Percentiles rank a stretch among this genome's conserved stretches.
Conservation (phyloP, 192 early-diverging fungal species). For the Umbelopsis sp. region DNA sequence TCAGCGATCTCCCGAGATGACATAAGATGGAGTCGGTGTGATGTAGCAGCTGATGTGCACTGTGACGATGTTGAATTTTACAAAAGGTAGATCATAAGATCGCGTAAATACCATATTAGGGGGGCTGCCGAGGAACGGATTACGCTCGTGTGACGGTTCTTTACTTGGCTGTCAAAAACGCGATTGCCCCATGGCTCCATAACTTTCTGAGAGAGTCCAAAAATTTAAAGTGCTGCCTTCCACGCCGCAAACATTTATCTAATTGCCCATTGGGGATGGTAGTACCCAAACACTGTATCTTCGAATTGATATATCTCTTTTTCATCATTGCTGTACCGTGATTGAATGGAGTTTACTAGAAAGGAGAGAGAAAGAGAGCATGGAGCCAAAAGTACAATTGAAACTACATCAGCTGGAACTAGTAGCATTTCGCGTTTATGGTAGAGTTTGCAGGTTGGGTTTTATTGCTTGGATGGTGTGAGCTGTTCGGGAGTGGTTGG, state of each 20-base stretch:
- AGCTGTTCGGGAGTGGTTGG: conserved; percentile 6
- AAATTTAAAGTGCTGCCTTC: conserved; percentile 15
- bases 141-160: background rate
- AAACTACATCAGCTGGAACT: too few species aligned
- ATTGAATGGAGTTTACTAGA: too few species aligned
- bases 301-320: background rate
- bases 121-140: background rate
- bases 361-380: too few species aligned
- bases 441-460: too few species aligned
- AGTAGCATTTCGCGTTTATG: too few species aligned
- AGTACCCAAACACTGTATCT: background rate
- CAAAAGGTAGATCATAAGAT: background rate
- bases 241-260: background rate
- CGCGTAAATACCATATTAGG: background rate
- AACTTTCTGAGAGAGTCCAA: too few species aligned
- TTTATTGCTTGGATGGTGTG: background rate
- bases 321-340: too few species aligned
- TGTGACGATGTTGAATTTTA: background rate
- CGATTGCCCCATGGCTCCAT: background rate
- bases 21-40: background rate
- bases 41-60: background rate
- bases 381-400: too few species aligned
- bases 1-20: too few species aligned
- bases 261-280: conserved; percentile 7
- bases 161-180: conserved; percentile 12